Base-by-base conservation (phyloP, 2,329 filamentous ascomycete species). In the Emericellopsis cladophorae region DNA sequence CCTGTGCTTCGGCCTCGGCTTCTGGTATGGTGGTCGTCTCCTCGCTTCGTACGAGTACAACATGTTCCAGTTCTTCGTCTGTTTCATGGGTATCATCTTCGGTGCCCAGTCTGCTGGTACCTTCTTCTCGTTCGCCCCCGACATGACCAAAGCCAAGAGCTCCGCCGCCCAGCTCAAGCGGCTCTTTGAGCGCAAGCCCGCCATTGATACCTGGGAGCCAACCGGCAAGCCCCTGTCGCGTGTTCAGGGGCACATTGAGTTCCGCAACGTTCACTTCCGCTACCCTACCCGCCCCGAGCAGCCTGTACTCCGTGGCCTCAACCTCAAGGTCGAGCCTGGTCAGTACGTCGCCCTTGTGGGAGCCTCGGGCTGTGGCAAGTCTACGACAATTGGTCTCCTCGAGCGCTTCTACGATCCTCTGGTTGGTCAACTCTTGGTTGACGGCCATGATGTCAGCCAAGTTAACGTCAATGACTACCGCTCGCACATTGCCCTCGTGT, bases 361-460 rank as follows among this genome's bases (percentile, higher is more conserved):
- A 43, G 86, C 90, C 1, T 96, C 90, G 10, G 92, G 90, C 10
- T 93, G 84, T 32, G 92, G 92, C 37, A 98, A 96, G 64, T 90
- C 83, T 52, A 96, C 92, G 0, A 89, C 96, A 45, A 83, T 96
- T 24, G 89, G 89, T 10, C 69, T 98, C 18, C 79, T 96, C 2
- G 90, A 96, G 62, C 78, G 92, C 15, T 96, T 96, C 59, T 98
- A 98, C 57, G 79, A 89, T 43, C 90, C 90, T 0, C 84, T 95
- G 26, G 74, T 74, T 24, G 92, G 92, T 16, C 64, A 73, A 15
- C 79, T 96, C 1, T 72, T 80, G 44, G 67, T 98, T 10, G 92
- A 96, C 55, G 90, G 84, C 8, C 78, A 81, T 48, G 82, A 94
- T 55, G 79, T 95, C 42, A 76, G 76, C 51, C 81, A 70, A 1